Evolutionary conservation across 495 filamentous ascomycete species (phyloP), one percentile per base, ranked within the genome.

Genomic region (Thermochaetoides thermophila): DNA sequence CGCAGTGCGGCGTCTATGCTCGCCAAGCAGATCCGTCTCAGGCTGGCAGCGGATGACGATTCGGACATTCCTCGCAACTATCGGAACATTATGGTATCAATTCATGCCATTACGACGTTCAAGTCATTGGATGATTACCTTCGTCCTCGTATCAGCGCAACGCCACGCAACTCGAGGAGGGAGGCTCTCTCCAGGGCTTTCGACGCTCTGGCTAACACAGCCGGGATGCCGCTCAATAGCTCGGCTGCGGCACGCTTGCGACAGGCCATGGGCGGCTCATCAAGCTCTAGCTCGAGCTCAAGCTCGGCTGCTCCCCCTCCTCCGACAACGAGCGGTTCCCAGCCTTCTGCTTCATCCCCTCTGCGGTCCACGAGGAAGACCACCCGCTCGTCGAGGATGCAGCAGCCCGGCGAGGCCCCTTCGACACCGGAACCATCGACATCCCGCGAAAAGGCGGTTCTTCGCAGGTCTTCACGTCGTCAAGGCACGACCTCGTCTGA

Each of bases 21-120:
- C 10, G 84, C 84, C 6, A 99, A 96, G 51, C 91, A 99, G 46
- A 71, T 99, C 17, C 76, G 85, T 17, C 69, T 99, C 11, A 85
- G 82, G 48, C 63, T 99, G 7, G 72, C 85, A 15, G 85, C 89
- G 1, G 86, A 93, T 37, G 89, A 95, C 1, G 80, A 82, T 23
- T 83, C 82, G 0, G 79, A 91, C 17, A 84, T 96, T 31, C 87
- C 86, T 16, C 66, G 72, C 15, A 60, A 74, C 10, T 96, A 87
- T 45, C 73, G 79, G 20, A 93, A 85, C 39, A 84, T 96, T 40
- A 94, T 92, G 78, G 87, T 99, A 11, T 87, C 84, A 4, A 96
- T 99, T 39, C 91, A 99, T 56, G 91, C 91, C 18, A 96, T 99
- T 52, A 87, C 91, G 7, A 94, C 85, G 0, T 95, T 99, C 58